A percentile compares a stretch with the other conserved stretches of the same genome.
phyloP scores from a whole-genome alignment of 2,329 filamentous ascomycete species.

The Orbilia oligospora region DNA sequence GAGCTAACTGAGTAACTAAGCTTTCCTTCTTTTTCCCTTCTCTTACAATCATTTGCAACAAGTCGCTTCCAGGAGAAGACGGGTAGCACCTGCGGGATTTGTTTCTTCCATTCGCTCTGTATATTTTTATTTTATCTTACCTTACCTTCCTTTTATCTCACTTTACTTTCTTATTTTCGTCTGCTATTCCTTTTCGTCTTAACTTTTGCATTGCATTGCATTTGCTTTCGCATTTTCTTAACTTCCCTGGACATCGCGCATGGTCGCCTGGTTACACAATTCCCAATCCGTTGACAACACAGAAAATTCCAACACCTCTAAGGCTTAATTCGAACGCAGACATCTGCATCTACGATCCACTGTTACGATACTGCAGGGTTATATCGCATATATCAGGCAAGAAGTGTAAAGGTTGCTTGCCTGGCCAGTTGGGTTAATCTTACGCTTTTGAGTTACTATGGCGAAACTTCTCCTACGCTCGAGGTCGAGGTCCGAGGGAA shows the following conservation, averaged over 20 bases:
- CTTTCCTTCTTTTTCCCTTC: conserved; percentile 39
- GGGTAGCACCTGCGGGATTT: conserved; percentile 37
- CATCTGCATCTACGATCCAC: conserved; percentile 2
- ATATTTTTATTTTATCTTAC: conserved; percentile 58
- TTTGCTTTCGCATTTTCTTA: conserved; percentile 7
- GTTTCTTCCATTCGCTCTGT: conserved; percentile 48
- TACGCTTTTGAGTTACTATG: conserved; percentile 22
- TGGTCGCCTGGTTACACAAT: conserved; percentile 16
- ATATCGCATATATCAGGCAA: not conserved
- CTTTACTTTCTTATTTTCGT: conserved; percentile 48
- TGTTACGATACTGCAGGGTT: conserved; percentile 11
- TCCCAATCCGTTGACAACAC: conserved; percentile 26
- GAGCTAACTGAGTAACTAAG: conserved; percentile 29
- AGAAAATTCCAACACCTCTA: conserved; percentile 24
- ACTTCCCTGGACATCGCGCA: conserved; percentile 11
- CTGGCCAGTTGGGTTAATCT: not conserved
- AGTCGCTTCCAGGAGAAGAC: conserved; percentile 57
- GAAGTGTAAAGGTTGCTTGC: not conserved
- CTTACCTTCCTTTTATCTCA: conserved; percentile 38
- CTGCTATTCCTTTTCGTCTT: conserved; percentile 10
- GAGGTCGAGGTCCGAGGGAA: conserved; percentile 53
- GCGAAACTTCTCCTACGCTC: conserved; percentile 57
- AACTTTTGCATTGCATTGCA: conserved; percentile 12
- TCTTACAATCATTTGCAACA: conserved; percentile 47
- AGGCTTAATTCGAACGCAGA: conserved; percentile 2